Evolutionary conservation across 1,284 basidiomycete genomes (phyloP), one percentile per base, ranked within the genome.

Genomic region (Agaricales sp.): DNA sequence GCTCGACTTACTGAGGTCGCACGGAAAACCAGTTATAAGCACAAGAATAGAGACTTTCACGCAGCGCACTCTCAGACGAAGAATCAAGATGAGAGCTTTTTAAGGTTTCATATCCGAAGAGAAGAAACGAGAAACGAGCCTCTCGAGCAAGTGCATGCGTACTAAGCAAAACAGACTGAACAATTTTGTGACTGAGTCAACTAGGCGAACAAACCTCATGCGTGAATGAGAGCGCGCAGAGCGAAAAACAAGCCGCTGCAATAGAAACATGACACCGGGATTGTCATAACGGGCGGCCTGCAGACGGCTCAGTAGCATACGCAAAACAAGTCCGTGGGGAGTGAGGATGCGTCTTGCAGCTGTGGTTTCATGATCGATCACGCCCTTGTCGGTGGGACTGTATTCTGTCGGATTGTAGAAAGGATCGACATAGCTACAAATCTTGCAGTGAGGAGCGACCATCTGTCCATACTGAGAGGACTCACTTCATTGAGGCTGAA

Each of bases 21-120:
- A 84, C 77, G n/a, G 84, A 73, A 66, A 99, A 99, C 96, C 96
- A 99, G 2, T 82, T 80, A 55, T 92, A 89, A 0, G 90, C 92
- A 1, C 85, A 77, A 8, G 70, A 67, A 64, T 92, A 98, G 11
- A 99, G 68, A 46, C 74, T 75, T 55, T 89, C 78, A 45, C 96
- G 78, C 49, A 94, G 69, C 20, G 78, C 66, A 55, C 82, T 75
- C 66, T 99, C 95, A 51, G 92, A 86, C 51, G 82, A 80, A 0
- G 81, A 73, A 62, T 99, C 96, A 57, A 97, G 71, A 53, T 83
- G 78, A 23, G 89, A 94, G 54, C 90, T 91, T 59, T 90, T 88
- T 35, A 99, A 67, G 1, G 92, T 79, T 62, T 96, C 92, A 61
- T 99, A 93, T 0, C 91, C 94, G 60, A 99, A 96, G 2, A 94